Percentiles rank a stretch among this genome's conserved stretches.
Conservation (phyloP, 2,329 filamentous ascomycete genomes). For the Cladophialophora carrionii region DNA sequence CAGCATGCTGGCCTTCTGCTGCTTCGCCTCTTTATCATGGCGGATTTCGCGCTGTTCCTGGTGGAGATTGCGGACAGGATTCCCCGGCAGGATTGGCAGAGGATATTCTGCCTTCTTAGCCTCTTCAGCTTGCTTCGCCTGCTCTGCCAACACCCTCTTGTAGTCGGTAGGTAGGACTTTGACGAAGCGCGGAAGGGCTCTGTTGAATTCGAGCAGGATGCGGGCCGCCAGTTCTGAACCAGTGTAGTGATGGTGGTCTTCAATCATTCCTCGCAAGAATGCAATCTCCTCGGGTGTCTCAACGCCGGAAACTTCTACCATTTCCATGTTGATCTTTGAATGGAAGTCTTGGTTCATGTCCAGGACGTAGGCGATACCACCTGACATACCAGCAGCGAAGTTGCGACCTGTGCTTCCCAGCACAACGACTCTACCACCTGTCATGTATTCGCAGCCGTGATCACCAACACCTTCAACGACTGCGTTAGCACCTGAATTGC, state of each 20-base stretch:
- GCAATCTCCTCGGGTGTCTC: slow-evolving; percentile 88
- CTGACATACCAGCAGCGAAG: slow-evolving; percentile 98
- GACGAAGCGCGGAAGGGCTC: slow-evolving; percentile 85
- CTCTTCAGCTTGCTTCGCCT: slow-evolving; percentile 81
- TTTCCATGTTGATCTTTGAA: slow-evolving; percentile 93
- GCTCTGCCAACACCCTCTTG: slow-evolving; percentile 86
- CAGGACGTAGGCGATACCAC: slow-evolving; percentile 92
- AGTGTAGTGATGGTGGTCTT: slow-evolving; percentile 97
- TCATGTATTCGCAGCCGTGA: slow-evolving; percentile 99
- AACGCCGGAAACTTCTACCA: slow-evolving; percentile 86
- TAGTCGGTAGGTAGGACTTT: slow-evolving; percentile 95
- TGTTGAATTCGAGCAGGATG: slow-evolving; percentile 92
- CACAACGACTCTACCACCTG: slow-evolving; percentile 85
- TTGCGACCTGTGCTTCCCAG: slow-evolving; percentile 90
- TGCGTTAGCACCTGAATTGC: slow-evolving; percentile 94
- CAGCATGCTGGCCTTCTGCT: slow-evolving; percentile 72
- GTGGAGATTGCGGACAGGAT: slow-evolving; percentile 58
- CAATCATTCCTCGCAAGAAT: slow-evolving; percentile 85
- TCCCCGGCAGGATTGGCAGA: slow-evolving; percentile 74
- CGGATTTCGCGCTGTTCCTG: slow-evolving; percentile 59
- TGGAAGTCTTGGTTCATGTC: slow-evolving; percentile 88
- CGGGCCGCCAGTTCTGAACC: slow-evolving; percentile 92
- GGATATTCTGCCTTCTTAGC: slow-evolving; percentile 83
- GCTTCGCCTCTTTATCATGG: slow-evolving; percentile 64
- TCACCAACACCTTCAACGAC: slow-evolving; percentile 96